Base-by-base conservation (phyloP, 768 basidiomycete species). In the Pluteus cervinus region DNA sequence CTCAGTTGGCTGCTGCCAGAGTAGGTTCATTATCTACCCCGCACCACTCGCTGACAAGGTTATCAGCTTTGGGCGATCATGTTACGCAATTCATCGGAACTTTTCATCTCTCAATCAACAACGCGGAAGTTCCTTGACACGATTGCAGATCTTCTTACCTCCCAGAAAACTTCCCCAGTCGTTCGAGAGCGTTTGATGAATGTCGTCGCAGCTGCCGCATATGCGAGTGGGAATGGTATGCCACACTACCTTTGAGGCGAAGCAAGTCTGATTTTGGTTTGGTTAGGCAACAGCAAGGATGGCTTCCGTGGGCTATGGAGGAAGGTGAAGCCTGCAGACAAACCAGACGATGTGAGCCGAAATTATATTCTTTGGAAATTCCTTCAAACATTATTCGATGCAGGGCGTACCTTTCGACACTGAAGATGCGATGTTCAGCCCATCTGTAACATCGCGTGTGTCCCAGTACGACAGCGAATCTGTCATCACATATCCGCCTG, bases 51-150 rank as follows among this genome's bases (percentile, higher is more conserved):
- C 37, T 31, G 37, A 39, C 21, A 12, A 33, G 15, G 32, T 8
- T n/a, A 37, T 15, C 44, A 88, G 85, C 54, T 96, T 5, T 93
- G 90, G 91, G 82, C 89, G 2, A 81, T 93, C 48, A 85, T 93
- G 81, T 71, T 93, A 24, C 78, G 79, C 20, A 92, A 93, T 52
- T 80, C 81, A 3, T 74, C 79, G 1, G 76, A 81, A 7, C 52
- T 74, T 10, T 90, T 92, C 50, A 73, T 87, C 24, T 57, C 70
- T 9, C 80, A 86, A 48, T 81, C 77, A 25, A 71, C 76, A 10
- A 68, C 79, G 22, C 77, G 79, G 49, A 90, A 90, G 54, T 91
- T 91, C 50, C 58, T 86, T 14, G 82, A 88, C 36, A 79, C 76
- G 1, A 62, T 91, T 12, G 88, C 90, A 43, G 85, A 89, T 12